phyloP scores from a whole-genome alignment of 1,284 basidiomycete species.

The Tilletia indica region DNA sequence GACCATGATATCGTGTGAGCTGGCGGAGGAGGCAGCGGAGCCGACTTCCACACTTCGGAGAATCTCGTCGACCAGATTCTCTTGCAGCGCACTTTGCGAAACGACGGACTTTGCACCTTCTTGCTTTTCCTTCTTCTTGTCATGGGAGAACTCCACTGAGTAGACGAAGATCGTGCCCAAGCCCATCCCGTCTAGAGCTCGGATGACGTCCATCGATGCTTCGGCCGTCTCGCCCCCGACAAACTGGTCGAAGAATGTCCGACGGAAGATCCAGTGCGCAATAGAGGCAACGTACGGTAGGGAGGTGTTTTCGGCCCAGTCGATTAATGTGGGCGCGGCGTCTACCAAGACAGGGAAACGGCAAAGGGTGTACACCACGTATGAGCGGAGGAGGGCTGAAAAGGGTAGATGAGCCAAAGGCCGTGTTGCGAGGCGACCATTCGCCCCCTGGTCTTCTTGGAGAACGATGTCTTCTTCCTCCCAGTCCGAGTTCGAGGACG shows the following conservation, averaged over 20 bases:
- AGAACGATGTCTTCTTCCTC: constrained; percentile 4
- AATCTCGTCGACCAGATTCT: constrained; percentile 36
- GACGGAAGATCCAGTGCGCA: constrained; percentile 70
- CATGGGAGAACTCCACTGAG: constrained; percentile 76
- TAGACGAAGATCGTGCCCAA: constrained; percentile 80
- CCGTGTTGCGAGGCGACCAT: neutral
- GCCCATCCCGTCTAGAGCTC: constrained; percentile 61
- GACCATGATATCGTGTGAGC: constrained; percentile 22
- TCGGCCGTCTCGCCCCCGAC: constrained; percentile 80
- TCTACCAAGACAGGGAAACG: constrained; percentile 76
- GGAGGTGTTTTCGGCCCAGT: constrained; percentile 61
- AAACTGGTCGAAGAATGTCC: constrained; percentile 79
- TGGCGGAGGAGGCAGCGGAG: neutral
- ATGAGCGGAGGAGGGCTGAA: constrained; percentile 65
- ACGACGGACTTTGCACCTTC: constrained; percentile 62
- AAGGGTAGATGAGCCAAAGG: constrained; percentile 30
- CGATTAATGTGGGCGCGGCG: constrained; percentile 70
- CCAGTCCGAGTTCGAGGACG: neutral
- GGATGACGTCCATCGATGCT: constrained; percentile 68
- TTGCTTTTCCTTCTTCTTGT: constrained; percentile 62
- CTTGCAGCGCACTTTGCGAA: constrained; percentile 27
- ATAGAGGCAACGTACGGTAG: constrained; percentile 69
- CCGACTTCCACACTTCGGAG: constrained; percentile 40
- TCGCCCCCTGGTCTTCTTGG: neutral
- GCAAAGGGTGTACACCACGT: constrained; percentile 76